Percentiles rank a stretch among this genome's conserved stretches.
phyloP scores from a whole-genome alignment of 108 stramenopile species.

The Pseudonitzschia pungens region DNA sequence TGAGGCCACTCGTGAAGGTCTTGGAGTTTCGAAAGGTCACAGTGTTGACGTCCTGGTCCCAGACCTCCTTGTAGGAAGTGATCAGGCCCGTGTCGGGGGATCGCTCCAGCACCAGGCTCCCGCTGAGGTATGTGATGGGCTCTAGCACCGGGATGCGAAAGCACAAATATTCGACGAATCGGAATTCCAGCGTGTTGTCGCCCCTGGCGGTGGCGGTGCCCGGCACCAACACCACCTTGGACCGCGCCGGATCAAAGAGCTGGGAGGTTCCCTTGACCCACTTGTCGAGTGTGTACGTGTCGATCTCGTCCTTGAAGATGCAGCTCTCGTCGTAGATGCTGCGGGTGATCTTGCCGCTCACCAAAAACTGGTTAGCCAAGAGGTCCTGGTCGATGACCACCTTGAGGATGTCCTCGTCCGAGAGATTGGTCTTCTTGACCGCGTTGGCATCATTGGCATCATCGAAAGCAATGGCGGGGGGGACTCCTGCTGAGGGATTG shows the following conservation, averaged over 20 bases:
- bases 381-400: conserved; percentile 54
- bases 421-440: conserved; percentile 38
- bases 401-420: conserved; percentile 53
- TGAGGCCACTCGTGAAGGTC: background rate
- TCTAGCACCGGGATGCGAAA: conserved; percentile 76
- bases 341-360: conserved; percentile 71
- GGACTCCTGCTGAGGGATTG: background rate
- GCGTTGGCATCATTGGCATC: background rate
- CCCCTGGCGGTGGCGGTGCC: conserved; percentile 43
- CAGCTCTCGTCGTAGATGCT: conserved; percentile 79
- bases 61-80: conserved; percentile 79
- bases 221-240: conserved; percentile 58
- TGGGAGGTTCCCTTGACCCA: conserved; percentile 82
- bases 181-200: conserved; percentile 33
- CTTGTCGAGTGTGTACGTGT: conserved; percentile 77
- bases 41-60: conserved; percentile 83
- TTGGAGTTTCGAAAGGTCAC: conserved; percentile 37
- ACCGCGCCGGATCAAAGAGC: conserved; percentile 72
- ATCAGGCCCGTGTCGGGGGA: conserved; percentile 73
- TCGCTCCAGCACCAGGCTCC: conserved; percentile 71
- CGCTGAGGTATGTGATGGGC: conserved; percentile 68
- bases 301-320: conserved; percentile 88
- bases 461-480: background rate
- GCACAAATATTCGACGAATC: conserved; percentile 79
- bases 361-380: conserved; percentile 68